Percentiles rank a stretch among this genome's conserved stretches.
These are phyloP conservation scores for Euptelea pleiosperma DNA, from an alignment of 164 flowering plant species.

Conservation along the genomic window DNA sequence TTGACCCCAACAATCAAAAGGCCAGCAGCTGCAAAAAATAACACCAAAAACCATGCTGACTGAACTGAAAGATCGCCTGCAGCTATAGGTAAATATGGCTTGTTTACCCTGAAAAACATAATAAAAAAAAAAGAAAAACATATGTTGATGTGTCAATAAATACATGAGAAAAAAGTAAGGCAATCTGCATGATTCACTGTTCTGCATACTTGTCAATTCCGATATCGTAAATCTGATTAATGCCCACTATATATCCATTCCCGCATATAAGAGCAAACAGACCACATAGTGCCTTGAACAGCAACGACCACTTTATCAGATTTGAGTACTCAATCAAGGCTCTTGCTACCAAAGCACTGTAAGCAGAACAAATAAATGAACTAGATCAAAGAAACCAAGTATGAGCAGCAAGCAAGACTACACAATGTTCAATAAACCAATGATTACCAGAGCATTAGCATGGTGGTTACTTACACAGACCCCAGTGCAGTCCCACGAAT, in stretches of 20 bases:
- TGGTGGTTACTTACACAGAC: constrained; percentile 56
- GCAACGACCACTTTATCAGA: constrained; percentile 79
- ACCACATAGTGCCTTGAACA: constrained; percentile 81
- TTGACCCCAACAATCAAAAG: constrained; percentile 61
- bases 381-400: not conserved
- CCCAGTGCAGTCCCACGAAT: constrained; percentile 95
- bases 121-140: constrained; percentile 5
- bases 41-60: constrained; percentile 90
- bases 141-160: not conserved
- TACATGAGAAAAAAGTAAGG: not conserved
- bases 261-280: constrained; percentile 91
- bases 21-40: constrained; percentile 70
- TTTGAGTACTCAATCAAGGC: constrained; percentile 85
- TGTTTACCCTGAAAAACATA: constrained; percentile 76
- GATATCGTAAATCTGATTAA: constrained; percentile 95
- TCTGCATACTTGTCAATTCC: constrained; percentile 87
- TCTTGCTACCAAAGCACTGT: constrained; percentile 85
- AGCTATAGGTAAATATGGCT: constrained; percentile 96
- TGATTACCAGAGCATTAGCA: not conserved
- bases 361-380: constrained; percentile 20
- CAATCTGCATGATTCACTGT: constrained; percentile 1
- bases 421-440: not conserved
- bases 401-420: not conserved
- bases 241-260: constrained; percentile 96
- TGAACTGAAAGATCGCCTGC: constrained; percentile 95